phyloP scores from a whole-genome alignment of 2,329 filamentous ascomycete genomes.

The Apiospora marii region DNA sequence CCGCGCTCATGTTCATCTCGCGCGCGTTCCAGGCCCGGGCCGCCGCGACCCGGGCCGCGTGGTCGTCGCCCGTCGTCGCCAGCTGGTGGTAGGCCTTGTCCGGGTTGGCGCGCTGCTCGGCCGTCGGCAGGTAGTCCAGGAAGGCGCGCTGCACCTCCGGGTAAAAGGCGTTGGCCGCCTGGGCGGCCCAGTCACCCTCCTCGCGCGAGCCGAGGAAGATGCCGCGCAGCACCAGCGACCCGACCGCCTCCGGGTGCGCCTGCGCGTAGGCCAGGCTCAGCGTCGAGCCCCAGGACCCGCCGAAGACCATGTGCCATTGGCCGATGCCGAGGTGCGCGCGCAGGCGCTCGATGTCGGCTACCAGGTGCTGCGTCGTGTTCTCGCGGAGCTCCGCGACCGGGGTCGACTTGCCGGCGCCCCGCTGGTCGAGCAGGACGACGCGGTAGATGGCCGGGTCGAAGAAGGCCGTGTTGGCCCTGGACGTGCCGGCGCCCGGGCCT shows the following conservation, averaged over 20 bases:
- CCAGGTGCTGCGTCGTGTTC: constrained; percentile 51
- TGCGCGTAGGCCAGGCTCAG: constrained; percentile 52
- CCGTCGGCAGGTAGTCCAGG: constrained; percentile 39
- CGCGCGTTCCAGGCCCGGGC: constrained; percentile 47
- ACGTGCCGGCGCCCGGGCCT: constrained; percentile 45
- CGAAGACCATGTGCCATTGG: constrained; percentile 53
- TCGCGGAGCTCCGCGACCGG: constrained; percentile 48
- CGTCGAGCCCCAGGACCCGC: constrained; percentile 54
- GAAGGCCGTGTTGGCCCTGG: constrained; percentile 44
- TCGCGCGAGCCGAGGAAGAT: constrained; percentile 47
- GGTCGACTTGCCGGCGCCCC: constrained; percentile 51
- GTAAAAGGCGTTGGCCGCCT: constrained; percentile 39
- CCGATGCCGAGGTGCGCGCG: constrained; percentile 47
- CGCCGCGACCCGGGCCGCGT: constrained; percentile 39
- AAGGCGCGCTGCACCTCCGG: constrained; percentile 45
- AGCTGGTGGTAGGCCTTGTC: constrained; percentile 41
- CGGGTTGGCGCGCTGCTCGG: constrained; percentile 37
- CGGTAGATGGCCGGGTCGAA: constrained; percentile 52
- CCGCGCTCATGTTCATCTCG: constrained; percentile 42
- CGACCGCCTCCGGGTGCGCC: constrained; percentile 45
- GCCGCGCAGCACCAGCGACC: constrained; percentile 50
- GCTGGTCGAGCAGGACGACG: constrained; percentile 53
- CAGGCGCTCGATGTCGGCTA: constrained; percentile 51
- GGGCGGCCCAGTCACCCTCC: constrained; percentile 43
- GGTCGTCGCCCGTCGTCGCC: constrained; percentile 43